These are phyloP conservation scores for Amaranthus hypochondriacus DNA, from an alignment of 148 eudicot genomes.

Conservation along the genomic window DNA sequence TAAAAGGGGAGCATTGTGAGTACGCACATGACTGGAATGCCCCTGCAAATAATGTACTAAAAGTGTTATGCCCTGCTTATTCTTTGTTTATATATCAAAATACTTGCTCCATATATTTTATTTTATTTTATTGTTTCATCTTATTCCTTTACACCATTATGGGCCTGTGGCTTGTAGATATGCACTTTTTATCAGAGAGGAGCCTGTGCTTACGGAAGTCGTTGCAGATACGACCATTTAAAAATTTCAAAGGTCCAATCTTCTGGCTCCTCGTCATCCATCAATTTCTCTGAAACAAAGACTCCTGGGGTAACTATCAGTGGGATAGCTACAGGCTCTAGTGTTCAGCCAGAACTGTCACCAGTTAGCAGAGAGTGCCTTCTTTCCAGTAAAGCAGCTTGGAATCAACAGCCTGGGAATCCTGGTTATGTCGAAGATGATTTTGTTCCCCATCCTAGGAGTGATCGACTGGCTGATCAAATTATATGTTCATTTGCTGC, in stretches of 20 bases:
- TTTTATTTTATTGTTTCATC: not conserved
- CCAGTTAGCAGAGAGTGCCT: constrained; percentile 33
- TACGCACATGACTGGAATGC: constrained; percentile 93
- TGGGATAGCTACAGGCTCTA: constrained; percentile 24
- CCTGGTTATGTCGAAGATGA: constrained; percentile 25
- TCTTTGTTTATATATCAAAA: not conserved
- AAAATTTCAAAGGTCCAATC: constrained; percentile 44
- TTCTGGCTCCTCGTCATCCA: constrained; percentile 61
- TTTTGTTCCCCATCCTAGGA: constrained; percentile 27
- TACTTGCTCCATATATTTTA: not conserved
- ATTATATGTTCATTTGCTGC: constrained; percentile 81
- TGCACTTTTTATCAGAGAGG: constrained; percentile 95
- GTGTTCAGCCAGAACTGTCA: constrained; percentile 36
- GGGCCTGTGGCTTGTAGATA: constrained; percentile 34
- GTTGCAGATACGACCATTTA: constrained; percentile 95
- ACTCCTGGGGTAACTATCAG: constrained; percentile 22
- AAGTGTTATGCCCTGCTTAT: not conserved
- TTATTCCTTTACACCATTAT: not conserved
- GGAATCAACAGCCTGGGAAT: constrained; percentile 36
- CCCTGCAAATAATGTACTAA: constrained; percentile 74
- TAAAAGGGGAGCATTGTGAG: constrained; percentile 91
- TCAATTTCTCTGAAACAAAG: constrained; percentile 29
- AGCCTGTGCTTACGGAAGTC: constrained; percentile 73
- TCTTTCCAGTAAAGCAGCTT: constrained; percentile 27
- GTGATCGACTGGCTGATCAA: constrained; percentile 47